Conservation (phyloP, 345 rosid species). For the Salix udensis region DNA sequence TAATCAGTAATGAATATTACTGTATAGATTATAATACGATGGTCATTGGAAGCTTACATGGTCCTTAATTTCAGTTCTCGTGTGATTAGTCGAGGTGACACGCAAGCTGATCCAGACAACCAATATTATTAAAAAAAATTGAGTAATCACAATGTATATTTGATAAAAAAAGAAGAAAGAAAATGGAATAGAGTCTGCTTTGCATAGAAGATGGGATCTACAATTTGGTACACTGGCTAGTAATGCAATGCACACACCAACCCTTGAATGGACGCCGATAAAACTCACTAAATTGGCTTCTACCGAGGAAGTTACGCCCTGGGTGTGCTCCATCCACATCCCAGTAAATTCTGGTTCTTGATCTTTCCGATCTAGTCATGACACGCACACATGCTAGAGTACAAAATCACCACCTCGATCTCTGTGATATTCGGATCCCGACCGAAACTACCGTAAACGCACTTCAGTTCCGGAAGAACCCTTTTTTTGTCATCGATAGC, state of each 20-base stretch:
- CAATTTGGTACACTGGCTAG: not conserved
- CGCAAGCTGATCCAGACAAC: too few relatives aligned
- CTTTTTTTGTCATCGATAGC: not conserved
- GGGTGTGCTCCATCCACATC: not conserved
- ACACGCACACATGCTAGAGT: not conserved
- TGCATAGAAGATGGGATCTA: not conserved
- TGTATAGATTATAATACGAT: too few relatives aligned
- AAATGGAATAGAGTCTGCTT: not conserved
- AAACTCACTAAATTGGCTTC: not conserved
- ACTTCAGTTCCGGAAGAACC: not conserved
- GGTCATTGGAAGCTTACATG: too few relatives aligned
- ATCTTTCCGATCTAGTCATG: not conserved
- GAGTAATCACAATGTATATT: too few relatives aligned
- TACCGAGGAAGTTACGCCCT: not conserved
- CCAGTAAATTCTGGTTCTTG: not conserved
- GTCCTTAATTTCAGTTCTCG: too few relatives aligned
- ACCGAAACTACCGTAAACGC: not conserved
- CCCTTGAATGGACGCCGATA: not conserved
- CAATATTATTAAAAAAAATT: too few relatives aligned
- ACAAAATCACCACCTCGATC: not conserved
- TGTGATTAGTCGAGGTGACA: too few relatives aligned
- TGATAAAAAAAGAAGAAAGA: not conserved
- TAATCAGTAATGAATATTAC: rapidly evolving
- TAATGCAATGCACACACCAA: not conserved
- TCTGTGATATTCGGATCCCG: not conserved